A percentile compares a stretch with the other conserved stretches of the same genome.
These are phyloP conservation scores for Halenospora varia DNA, from an alignment of 495 filamentous ascomycete genomes.

Conservation along the genomic window DNA sequence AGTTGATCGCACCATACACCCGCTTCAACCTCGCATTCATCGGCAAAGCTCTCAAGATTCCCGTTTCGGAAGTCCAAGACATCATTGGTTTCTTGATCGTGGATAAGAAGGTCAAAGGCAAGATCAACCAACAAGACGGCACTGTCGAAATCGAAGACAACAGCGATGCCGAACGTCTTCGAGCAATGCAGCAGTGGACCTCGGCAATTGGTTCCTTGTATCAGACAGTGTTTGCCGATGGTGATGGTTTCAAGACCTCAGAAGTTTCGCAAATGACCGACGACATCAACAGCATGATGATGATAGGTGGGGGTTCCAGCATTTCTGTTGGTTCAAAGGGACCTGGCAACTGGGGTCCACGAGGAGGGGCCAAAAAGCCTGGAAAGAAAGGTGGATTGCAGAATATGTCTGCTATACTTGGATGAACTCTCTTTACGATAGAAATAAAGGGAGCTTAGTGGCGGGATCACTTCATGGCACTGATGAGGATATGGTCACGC, in stretches of 20 bases:
- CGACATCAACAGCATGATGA: not conserved
- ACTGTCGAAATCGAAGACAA: conserved; percentile 75
- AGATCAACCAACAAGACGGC: conserved; percentile 83
- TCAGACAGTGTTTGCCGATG: conserved; percentile 61
- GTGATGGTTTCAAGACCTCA: conserved; percentile 60
- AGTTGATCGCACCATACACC: conserved; percentile 91
- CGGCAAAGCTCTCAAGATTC: conserved; percentile 79
- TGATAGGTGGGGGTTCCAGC: not conserved
- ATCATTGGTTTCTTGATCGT: conserved; percentile 92
- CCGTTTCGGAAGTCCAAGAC: conserved; percentile 81
- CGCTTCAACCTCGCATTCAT: conserved; percentile 85
- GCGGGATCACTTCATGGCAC: not conserved
- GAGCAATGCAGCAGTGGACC: conserved; percentile 70
- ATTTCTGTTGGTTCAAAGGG: too few species aligned
- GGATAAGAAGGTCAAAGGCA: conserved; percentile 77
- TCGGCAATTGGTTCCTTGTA: conserved; percentile 63
- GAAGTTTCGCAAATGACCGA: conserved; percentile 9
- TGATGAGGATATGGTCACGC: conserved; percentile 9
- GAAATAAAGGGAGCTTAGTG: not conserved
- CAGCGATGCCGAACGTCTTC: conserved; percentile 68
- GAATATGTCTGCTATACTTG: not conserved
- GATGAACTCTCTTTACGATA: not conserved
- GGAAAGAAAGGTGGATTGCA: conserved; percentile 5
- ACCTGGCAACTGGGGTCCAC: not conserved
- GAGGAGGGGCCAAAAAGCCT: not conserved